Percentiles rank a stretch among this genome's conserved stretches.
Conservation (phyloP, 169 alveolate species). For the Plasmodium adleri region DNA sequence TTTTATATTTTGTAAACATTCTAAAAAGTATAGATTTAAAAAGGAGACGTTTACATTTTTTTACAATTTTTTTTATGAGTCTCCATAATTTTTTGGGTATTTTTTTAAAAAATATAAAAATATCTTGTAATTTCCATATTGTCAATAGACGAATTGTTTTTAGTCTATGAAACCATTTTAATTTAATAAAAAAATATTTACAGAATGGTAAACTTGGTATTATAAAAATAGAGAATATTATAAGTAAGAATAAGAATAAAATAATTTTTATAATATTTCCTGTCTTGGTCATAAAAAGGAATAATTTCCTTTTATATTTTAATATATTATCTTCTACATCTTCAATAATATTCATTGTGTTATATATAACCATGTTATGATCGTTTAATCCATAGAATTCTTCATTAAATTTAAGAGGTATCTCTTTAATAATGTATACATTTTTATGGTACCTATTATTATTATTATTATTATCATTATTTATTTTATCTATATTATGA, state of each 20-base stretch:
- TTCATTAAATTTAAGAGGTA: conserved; percentile 10
- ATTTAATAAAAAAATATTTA: conserved; percentile 3
- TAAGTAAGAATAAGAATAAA: conserved; percentile 3
- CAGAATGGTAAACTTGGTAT: conserved; percentile 41
- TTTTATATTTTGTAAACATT: not conserved
- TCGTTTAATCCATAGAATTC: not conserved
- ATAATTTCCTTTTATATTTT: not conserved
- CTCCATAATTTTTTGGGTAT: not conserved
- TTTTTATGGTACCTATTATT: not conserved
- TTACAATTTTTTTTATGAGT: not conserved
- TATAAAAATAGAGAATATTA: not conserved
- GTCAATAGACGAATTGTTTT: not conserved
- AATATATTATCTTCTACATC: not conserved
- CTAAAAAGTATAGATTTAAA: not conserved
- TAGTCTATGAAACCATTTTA: conserved; percentile 23
- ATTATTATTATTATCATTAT: not conserved
- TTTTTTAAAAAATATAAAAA: not conserved
- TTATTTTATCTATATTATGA: not conserved
- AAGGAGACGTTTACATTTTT: not conserved
- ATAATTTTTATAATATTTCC: conserved; percentile 9
- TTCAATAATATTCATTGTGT: conserved; percentile 4
- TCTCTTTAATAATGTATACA: not conserved
- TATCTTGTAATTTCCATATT: conserved; percentile 29
- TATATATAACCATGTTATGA: not conserved
- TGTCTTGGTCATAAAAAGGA: not conserved